Conservation (phyloP, 2,329 filamentous ascomycete species). For the Fusarium torulosum region DNA sequence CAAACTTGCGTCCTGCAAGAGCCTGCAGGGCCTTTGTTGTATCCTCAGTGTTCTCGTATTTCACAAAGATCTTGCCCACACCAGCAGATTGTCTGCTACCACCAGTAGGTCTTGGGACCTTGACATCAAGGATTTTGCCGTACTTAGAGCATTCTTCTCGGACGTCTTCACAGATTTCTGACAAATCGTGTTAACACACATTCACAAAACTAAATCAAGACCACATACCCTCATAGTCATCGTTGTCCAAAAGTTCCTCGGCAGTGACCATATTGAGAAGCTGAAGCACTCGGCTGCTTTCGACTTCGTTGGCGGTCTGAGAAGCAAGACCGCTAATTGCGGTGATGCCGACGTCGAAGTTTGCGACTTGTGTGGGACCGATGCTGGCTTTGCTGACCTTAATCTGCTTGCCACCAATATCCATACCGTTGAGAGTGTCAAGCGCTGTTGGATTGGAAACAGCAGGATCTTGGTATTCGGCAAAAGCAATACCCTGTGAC, state of each 20-base stretch:
- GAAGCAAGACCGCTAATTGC: conserved; percentile 98
- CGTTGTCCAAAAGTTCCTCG: conserved; percentile 91
- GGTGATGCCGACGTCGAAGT: conserved; percentile 94
- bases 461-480: conserved; percentile 85
- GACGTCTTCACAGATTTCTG: conserved; percentile 97
- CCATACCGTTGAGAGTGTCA: conserved; percentile 92
- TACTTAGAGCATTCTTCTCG: conserved; percentile 94
- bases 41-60: conserved; percentile 82
- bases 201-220: neutral
- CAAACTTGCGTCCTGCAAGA: conserved; percentile 95
- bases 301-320: conserved; percentile 82
- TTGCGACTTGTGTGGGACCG: conserved; percentile 90
- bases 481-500: conserved; percentile 89
- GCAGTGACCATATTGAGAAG: conserved; percentile 98
- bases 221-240: conserved; percentile 89
- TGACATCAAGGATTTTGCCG: conserved; percentile 86
- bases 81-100: conserved; percentile 87
- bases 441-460: conserved; percentile 83
- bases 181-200: conserved; percentile 51
- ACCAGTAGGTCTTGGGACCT: conserved; percentile 88
- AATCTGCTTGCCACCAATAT: conserved; percentile 86
- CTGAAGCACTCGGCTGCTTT: conserved; percentile 87
- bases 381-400: conserved; percentile 92
- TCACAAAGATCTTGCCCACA: conserved; percentile 98
- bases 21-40: conserved; percentile 87